phyloP scores from a whole-genome alignment of 2,329 filamentous ascomycete species.

The Fusarium nodosum region DNA sequence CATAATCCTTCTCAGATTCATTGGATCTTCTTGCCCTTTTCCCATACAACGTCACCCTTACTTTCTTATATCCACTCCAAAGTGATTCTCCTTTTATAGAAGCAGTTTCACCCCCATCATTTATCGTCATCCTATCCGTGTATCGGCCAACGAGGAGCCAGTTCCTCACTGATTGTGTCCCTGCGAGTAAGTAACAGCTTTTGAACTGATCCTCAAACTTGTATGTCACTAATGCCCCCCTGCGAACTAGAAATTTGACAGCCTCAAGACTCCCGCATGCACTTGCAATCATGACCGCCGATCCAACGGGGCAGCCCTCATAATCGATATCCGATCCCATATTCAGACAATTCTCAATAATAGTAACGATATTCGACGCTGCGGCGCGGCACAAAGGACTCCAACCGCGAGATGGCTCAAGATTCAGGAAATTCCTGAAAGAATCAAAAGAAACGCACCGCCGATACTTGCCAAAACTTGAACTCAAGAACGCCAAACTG shows the following conservation, averaged over 20 bases:
- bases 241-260: constrained; percentile 1
- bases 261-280: constrained; percentile 14
- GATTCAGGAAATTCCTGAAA: constrained; percentile 12
- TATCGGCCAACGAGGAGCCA: constrained; percentile 3
- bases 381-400: constrained; percentile 28
- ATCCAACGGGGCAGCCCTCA: constrained; percentile 21
- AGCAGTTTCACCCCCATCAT: too few species aligned
- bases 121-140: not conserved
- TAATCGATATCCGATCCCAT: constrained; percentile 14
- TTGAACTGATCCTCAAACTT: fast-evolving
- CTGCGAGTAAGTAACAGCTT: not conserved
- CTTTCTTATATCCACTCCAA: not conserved
- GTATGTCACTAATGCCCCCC: not conserved
- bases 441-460: fast-evolving
- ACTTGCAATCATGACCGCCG: constrained; percentile 25
- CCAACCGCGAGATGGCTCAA: constrained; percentile 24
- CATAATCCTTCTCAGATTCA: not conserved
- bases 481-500: not conserved
- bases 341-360: constrained; percentile 13
- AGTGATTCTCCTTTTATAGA: too few species aligned
- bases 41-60: not conserved
- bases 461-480: not conserved
- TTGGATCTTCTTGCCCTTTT: not conserved
- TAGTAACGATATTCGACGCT: not conserved
- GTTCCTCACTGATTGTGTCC: not conserved